Conservation (phyloP, 495 filamentous ascomycete species). For the Aspergillus homomorphus region DNA sequence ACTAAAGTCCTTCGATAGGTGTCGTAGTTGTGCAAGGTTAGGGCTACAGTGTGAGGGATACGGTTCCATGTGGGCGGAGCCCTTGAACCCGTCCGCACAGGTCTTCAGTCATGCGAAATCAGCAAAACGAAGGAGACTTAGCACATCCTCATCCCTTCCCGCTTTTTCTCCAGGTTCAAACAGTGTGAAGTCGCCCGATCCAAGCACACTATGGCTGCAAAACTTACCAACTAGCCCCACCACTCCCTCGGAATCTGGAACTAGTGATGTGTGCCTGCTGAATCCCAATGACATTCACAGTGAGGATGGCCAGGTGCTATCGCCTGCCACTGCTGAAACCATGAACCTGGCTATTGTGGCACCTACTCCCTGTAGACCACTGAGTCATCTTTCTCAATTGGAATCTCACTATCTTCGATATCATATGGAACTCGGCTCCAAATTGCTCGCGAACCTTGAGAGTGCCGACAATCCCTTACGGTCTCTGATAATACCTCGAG, state of each 20-base stretch:
- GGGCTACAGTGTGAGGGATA: slow-evolving; percentile 44
- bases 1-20: slow-evolving; percentile 22
- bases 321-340: background rate
- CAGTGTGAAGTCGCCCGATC: slow-evolving; percentile 14
- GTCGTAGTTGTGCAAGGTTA: slow-evolving; percentile 39
- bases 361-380: slow-evolving; percentile 15
- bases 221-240: slow-evolving; percentile 2
- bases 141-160: slow-evolving; percentile 24
- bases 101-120: slow-evolving; percentile 28
- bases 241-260: slow-evolving; percentile 1
- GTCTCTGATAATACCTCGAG: slow-evolving; percentile 40
- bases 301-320: background rate
- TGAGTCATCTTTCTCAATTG: slow-evolving; percentile 32
- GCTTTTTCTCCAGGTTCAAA: slow-evolving; percentile 17
- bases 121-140: slow-evolving; percentile 30
- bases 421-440: slow-evolving; percentile 40
- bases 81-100: slow-evolving; percentile 34
- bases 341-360: background rate
- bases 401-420: slow-evolving; percentile 47
- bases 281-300: slow-evolving; percentile 3
- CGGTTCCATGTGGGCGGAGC: slow-evolving; percentile 42
- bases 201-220: slow-evolving; percentile 6
- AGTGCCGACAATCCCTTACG: slow-evolving; percentile 42
- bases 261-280: background rate
- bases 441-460: slow-evolving; percentile 42